A percentile compares a stretch with the other conserved stretches of the same genome.
Conservation (phyloP, 495 filamentous ascomycete species). For the Venustampulla echinocandica region DNA sequence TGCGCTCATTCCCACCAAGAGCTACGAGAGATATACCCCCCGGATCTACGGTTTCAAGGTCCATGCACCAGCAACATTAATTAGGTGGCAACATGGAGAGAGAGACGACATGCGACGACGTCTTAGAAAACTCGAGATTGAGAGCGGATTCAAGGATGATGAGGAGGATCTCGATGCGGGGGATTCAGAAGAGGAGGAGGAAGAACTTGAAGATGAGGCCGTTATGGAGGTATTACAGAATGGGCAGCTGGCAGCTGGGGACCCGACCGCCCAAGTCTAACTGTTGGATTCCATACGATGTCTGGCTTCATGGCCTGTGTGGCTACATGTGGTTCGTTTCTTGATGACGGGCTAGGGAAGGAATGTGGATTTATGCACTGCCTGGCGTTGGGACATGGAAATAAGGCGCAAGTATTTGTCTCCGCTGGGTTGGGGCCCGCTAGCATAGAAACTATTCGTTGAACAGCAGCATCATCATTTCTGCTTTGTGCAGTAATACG, state of each 20-base stretch:
- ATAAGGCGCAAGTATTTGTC: neutral
- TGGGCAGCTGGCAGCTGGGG: conserved; percentile 16
- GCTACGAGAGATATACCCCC: conserved; percentile 74
- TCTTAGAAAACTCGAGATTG: conserved; percentile 48
- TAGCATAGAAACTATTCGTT: conserved; percentile 15
- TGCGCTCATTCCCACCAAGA: conserved; percentile 76
- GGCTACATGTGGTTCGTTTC: neutral
- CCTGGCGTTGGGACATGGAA: conserved; percentile 9
- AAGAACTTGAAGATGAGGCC: conserved; percentile 29
- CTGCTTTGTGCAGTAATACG: neutral
- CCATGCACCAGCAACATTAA: conserved; percentile 78
- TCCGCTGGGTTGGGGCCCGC: neutral
- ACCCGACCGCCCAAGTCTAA: conserved; percentile 8
- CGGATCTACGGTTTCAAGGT: conserved; percentile 91
- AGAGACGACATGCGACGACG: conserved; percentile 71
- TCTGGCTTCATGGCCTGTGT: neutral
- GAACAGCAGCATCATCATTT: neutral
- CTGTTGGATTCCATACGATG: neutral
- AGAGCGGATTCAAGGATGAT: conserved; percentile 49
- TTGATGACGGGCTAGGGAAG: conserved; percentile 1
- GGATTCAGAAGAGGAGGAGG: conserved; percentile 32
- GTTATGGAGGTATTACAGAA: conserved; percentile 20
- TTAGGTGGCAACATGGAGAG: conserved; percentile 79
- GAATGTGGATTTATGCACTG: conserved; percentile 6
- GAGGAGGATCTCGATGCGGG: conserved; percentile 34